Evolutionary conservation across 2,329 filamentous ascomycete genomes (phyloP), one percentile per base, ranked within the genome.

Genomic region (Ploettnerulaceae sp.): DNA sequence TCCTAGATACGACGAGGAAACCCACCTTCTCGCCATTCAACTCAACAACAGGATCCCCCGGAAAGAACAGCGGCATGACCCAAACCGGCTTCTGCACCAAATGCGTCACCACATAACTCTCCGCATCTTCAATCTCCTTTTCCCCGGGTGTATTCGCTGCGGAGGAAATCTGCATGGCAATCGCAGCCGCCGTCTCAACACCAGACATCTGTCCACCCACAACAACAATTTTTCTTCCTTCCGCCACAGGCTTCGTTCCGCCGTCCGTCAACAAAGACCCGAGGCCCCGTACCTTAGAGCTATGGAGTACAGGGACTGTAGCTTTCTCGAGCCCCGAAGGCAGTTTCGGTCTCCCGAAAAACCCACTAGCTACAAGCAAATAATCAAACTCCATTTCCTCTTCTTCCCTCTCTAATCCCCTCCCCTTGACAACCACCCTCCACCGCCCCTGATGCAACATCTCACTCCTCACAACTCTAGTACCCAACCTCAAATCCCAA

Each of bases 121-220:
- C 70, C 1, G 72, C 58, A 34, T 72, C 64, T 0, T 63, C 45
- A 4, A 79, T 64, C 0, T 57, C 44, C 22, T 64, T 70, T 1
- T 65, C 50, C 0, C 65, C 67, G 0, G 81, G 76, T 0, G 77
- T 74, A 61, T 84, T 70, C 9, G 66, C 64, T 2, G 75, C 74
- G 5, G 80, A 80, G 0, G 86, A 90, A 1, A 91, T 64, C 52
- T 89, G 80, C 4, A 79, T 72, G 8, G 85, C 86, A 39, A 90
- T 77, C 2, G 82, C 81, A 7, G 79, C 82, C 0, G 86, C 83
- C 38, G 84, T 83, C 67, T 94, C 88, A 4, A 86, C 77, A 0
- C 86, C 87, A 2, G 86, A 91, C 75, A 93, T 89, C 57, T 89
- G 86, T 0, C 86, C 87, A 0, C 88, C 88, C 1, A 89, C 77